Base-by-base conservation (phyloP, 2,329 filamentous ascomycete genomes). In the Cadophora luteo-olivacea region DNA sequence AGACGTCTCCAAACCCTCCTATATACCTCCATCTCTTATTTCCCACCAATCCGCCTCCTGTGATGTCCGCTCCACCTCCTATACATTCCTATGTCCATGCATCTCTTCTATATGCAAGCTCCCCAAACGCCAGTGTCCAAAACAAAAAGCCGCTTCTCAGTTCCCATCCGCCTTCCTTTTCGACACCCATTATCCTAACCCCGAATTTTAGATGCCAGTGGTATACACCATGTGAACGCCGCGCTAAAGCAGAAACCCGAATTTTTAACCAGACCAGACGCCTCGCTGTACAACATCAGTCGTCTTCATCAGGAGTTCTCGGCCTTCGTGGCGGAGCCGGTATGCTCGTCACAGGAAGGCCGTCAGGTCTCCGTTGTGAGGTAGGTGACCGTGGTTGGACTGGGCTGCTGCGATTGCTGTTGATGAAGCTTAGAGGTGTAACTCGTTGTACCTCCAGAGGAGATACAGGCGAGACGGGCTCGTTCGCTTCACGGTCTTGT, bases 241-340 rank as follows among this genome's bases (percentile, higher is more conserved):
- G 48, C 61, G 49, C 61, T 64, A 54, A 64, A 62, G 41, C 41
- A 62, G 25, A 49, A 62, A 48, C 57, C 57, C 57, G 29, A 16
- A 45, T 16, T 45, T 38, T 58, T 11, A 14, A 60, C 25, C 60
- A 51, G 36, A 62, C 38, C 58, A 38, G 29, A 3, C 12, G 25
- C 51, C 24, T 24, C 36, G 33, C 25, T 22, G 38, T 32, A 48
- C 25, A 54, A 4, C 55, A 51, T 54, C 61, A 58, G 8, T 58
- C 48, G 57, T 61, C 51, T 19, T 75, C 71, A 14, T 73, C 69
- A 48, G 68, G 58, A 51, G 68, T 66, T 62, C 72, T 66, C 16
- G 70, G 74, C 38, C 69, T 68, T 55, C 75, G 69, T 36, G 74
- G 74, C 6, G 75, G 76, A 61, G 76, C 75, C n/a, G 76, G 75